Evolutionary conservation across 805 yeast genomes (phyloP).

Genomic region (Candida mattraensis): DNA sequence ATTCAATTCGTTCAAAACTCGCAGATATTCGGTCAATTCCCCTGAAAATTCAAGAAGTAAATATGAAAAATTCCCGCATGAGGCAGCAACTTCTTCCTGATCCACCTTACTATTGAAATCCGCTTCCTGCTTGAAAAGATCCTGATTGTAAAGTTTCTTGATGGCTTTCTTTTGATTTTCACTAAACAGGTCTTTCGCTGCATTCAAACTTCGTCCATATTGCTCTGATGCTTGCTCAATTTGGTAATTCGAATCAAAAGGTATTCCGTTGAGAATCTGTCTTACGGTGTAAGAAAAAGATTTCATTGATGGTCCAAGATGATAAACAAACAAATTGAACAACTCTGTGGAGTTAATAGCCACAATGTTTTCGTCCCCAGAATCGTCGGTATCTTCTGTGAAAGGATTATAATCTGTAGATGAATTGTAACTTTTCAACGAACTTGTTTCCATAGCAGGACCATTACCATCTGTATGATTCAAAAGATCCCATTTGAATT

Average conservation of each 20-base stretch:
- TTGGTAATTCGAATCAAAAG: slow-evolving; percentile 44
- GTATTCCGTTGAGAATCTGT: slow-evolving; percentile 58
- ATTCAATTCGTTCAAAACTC: slow-evolving; percentile 36
- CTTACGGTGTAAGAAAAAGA: slow-evolving; percentile 64
- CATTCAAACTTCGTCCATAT: slow-evolving; percentile 44
- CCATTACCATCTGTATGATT: slow-evolving; percentile 19
- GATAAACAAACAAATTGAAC: slow-evolving; percentile 63
- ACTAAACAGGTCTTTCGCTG: slow-evolving; percentile 57
- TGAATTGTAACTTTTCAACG: slow-evolving; percentile 14
- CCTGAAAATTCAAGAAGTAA: slow-evolving; percentile 61
- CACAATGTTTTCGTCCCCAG: slow-evolving; percentile 26
- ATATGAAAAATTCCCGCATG: slow-evolving; percentile 77
- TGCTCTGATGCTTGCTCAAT: slow-evolving; percentile 42
- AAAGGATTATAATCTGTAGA: slow-evolving; percentile 1
- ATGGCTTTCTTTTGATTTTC: slow-evolving; percentile 58
- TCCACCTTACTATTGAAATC: slow-evolving; percentile 48
- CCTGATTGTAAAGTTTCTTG: slow-evolving; percentile 55
- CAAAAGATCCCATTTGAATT: slow-evolving; percentile 60
- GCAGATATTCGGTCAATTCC: slow-evolving; percentile 52
- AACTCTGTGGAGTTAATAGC: slow-evolving; percentile 42
- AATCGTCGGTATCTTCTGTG: slow-evolving; percentile 28
- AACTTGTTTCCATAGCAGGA: slow-evolving; percentile 7
- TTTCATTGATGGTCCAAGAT: slow-evolving; percentile 71
- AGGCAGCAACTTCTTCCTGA: slow-evolving; percentile 80
- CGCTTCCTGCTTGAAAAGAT: slow-evolving; percentile 43